Evolutionary conservation across 352 stramenopile genomes (phyloP), one percentile per base, ranked within the genome.

Genomic region (Phytopythium sindhum): DNA sequence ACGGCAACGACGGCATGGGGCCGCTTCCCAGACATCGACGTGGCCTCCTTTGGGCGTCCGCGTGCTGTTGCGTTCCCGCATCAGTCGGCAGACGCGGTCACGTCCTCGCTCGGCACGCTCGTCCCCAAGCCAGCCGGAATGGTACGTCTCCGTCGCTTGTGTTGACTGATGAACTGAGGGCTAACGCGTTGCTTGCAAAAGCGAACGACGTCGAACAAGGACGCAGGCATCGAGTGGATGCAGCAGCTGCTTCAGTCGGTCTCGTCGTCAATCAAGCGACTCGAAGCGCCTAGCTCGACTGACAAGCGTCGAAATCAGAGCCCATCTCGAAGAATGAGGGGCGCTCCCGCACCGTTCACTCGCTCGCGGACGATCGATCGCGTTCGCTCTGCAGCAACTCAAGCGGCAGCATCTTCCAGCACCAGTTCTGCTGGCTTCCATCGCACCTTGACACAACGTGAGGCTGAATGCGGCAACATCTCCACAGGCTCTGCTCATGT

Each of bases 321-420:
- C 2, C 21, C 24, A 9, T 3, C 29, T 44, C 5, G 52, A 44
- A 5, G 53, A 48, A 19, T 4, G 33, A 21, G 39, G 12, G 31
- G 21, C 4, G 21, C 21, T 31, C 21, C 65, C 0, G 67, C 72
- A 1, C 63, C 68, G 8, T 81, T 84, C 61, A 73, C 68, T 41
- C 72, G 75, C 2, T 80, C 75, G 29, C 70, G 68, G 33, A 84
- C 75, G n/a, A 70, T 78, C 35, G 72, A 81, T 45, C 69, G 73
- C 10, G 39, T 73, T 29, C 67, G 55, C 4, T 8, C 15, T 26
- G 15, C 21, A 21, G 52, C 37, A 2, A 5, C 15, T 52, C 35
- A 69, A 51, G 69, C 60, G 17, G 39, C 66, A 2, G 51, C 61
- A 10, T 65, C 61, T 21, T 77, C n/a, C 31, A 59, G n/a, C 35